phyloP scores from a whole-genome alignment of 148 eudicot genomes.

The Rhododendron vialii region DNA sequence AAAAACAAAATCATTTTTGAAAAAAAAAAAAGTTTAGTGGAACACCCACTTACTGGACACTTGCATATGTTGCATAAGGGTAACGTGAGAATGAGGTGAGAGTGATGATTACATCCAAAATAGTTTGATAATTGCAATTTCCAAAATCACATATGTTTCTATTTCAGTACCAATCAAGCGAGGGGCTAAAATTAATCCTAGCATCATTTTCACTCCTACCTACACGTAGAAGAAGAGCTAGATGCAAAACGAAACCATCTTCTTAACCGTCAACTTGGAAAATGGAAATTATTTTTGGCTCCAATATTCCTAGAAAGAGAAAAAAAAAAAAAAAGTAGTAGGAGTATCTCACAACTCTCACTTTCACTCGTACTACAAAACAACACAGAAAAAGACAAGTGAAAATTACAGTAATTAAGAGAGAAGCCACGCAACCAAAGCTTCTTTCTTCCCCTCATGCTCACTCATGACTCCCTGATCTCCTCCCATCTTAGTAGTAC shows the following conservation, averaged over 20 bases:
- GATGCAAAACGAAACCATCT: not conserved
- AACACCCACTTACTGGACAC: no score
- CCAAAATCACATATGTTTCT: not conserved
- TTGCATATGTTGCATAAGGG: no score
- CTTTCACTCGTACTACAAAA: not conserved
- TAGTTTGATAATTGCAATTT: not conserved
- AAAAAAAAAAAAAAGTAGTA: no score
- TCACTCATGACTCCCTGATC: constrained; percentile 5
- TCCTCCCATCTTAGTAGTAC: not conserved
- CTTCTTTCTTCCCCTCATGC: constrained; percentile 50
- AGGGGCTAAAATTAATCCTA: not conserved
- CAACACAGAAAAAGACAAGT: not conserved
- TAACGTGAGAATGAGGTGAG: not conserved
- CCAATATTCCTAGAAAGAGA: not conserved
- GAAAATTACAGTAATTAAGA: constrained; percentile 13
- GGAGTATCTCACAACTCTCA: no score
- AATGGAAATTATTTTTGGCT: not conserved
- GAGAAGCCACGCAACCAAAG: constrained; percentile 56
- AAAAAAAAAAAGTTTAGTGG: no score
- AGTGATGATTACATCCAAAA: no score
- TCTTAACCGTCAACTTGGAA: not conserved
- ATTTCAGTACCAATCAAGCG: not conserved
- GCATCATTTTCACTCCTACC: not conserved
- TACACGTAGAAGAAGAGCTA: no score
- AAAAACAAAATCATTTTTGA: no score